Base-by-base conservation (phyloP, 768 basidiomycete species). In the Lactarius sanguifluus region DNA sequence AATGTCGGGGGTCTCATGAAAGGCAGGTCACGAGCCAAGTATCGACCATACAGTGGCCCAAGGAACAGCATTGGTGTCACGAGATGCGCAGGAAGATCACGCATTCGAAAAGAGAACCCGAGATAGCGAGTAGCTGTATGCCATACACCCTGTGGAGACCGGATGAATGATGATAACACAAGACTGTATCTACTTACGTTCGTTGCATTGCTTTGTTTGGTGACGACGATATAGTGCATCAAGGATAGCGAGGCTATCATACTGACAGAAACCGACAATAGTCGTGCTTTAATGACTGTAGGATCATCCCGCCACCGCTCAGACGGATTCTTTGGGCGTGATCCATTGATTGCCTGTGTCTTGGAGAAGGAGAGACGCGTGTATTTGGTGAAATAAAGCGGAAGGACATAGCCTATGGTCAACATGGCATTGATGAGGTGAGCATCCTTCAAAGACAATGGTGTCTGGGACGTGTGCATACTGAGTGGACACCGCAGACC, bases 221-320 rank as follows among this genome's bases (percentile, higher is more conserved):
- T 55, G 71, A 74, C 78, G 63, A 86, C 69, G 58, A 87, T 68
- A 70, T 72, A 68, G 54, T 79, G 82, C 8, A 94, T 81, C 1
- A 81, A 75, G 6, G 74, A 71, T 55, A 89, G 85, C 70, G 86
- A 88, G 1, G 83, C 65, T 0, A 84, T 50, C 1, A 91, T 92
- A 52, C 89, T 88, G 32, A 83, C 52, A 30, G 79, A 79, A 5
- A 89, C 94, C 5, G 90, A 89, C 18, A 80, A 72, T 61, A 97
- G 77, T 25, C 96, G 82, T 6, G 90, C 88, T n/a, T 82, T 81
- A 67, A 98, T 94, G 6, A 96, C 91, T 45, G 83, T 83, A 1
- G 94, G 89, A 72, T 96, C 90, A 73, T 98, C 90, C 68, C 96
- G 82, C 84, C 85, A 87, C 25, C 82, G 78, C 64, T 86, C 85